A percentile compares a stretch with the other conserved stretches of the same genome.
Evolutionary conservation across 306 rosid genomes (phyloP).

Genomic region (Castanopsis chinensis): DNA sequence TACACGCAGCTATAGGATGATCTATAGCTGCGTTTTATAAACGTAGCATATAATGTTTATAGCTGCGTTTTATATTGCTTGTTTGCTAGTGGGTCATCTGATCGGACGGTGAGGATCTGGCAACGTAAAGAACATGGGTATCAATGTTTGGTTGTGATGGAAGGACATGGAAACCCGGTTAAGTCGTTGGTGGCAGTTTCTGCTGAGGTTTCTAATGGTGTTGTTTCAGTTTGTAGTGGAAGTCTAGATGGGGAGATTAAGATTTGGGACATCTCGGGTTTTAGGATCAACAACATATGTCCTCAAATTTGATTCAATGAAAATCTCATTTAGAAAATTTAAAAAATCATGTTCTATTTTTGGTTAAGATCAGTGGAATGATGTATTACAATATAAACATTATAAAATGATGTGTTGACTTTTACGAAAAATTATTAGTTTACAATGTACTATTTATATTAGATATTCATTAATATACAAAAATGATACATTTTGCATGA

Average conservation of each 20-base stretch:
- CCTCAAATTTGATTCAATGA: background rate
- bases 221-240: slow-evolving; percentile 45
- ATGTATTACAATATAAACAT: no score
- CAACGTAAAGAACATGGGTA: slow-evolving; percentile 5
- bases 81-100: slow-evolving; percentile 57
- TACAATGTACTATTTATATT: no score
- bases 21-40: no score
- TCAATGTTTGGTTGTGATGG: slow-evolving; percentile 36
- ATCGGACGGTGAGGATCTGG: slow-evolving; percentile 72
- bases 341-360: no score
- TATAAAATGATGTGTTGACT: no score
- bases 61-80: no score
- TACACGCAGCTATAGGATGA: no score
- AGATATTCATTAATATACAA: no score
- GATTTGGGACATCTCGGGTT: slow-evolving; percentile 42
- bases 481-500: no score
- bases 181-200: slow-evolving; percentile 46
- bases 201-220: slow-evolving; percentile 4
- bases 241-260: slow-evolving; percentile 58
- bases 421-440: no score
- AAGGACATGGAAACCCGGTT: slow-evolving; percentile 60
- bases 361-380: background rate
- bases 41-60: no score
- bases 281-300: background rate
- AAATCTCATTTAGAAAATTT: no score